Evolutionary conservation across 2,329 filamentous ascomycete species (phyloP).

Genomic region (Leptographium flavum): DNA sequence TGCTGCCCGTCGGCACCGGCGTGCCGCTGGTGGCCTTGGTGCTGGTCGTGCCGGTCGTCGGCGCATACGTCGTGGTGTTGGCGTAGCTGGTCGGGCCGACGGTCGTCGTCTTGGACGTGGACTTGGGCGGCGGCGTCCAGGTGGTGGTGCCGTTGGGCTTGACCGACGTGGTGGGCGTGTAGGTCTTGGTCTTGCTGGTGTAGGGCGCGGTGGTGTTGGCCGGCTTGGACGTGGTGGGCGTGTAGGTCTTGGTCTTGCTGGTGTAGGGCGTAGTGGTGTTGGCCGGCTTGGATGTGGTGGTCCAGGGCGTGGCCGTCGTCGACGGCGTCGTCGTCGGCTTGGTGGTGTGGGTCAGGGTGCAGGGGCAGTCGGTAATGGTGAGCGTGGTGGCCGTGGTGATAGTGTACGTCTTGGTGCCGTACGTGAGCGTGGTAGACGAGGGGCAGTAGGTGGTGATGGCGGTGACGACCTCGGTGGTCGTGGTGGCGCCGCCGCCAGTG

Average conservation of each 20-base stretch:
- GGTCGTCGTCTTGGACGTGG: neutral
- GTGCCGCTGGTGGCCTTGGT: neutral
- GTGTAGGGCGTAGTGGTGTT: neutral
- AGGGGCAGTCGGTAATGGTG: constrained; percentile 13
- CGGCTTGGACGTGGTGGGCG: neutral
- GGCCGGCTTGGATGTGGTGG: neutral
- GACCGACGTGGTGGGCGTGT: neutral
- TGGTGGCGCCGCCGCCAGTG: constrained; percentile 21
- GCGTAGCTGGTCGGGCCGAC: neutral
- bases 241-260: neutral
- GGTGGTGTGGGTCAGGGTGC: constrained; percentile 8
- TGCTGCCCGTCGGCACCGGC: too few species aligned
- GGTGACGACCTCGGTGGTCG: constrained; percentile 32
- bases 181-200: neutral
- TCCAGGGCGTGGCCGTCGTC: neutral
- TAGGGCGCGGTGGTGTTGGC: neutral
- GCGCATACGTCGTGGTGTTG: neutral
- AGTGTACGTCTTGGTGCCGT: constrained; percentile 55
- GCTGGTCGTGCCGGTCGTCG: neutral
- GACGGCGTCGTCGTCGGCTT: too few species aligned
- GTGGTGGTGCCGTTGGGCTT: neutral
- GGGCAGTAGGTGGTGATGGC: constrained; percentile 61
- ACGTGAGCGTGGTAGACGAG: constrained; percentile 47
- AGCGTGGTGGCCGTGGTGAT: constrained; percentile 11
- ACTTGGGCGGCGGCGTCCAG: neutral